Evolutionary conservation across 2,329 filamentous ascomycete genomes (phyloP).

Genomic region (Penicillium sp.): DNA sequence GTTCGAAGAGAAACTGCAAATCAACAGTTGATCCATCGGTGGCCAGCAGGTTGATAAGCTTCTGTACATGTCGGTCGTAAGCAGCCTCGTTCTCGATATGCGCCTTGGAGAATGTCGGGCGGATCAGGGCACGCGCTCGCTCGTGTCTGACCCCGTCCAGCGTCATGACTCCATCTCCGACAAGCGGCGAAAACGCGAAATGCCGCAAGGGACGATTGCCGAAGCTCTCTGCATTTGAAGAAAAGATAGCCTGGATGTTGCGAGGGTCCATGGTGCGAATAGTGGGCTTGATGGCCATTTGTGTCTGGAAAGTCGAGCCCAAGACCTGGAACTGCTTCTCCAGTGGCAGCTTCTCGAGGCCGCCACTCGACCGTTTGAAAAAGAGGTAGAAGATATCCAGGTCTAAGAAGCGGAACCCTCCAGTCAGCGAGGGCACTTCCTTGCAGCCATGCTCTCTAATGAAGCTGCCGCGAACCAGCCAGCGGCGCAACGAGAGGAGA

Average conservation of each 20-base stretch:
- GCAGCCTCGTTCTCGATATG: constrained; percentile 53
- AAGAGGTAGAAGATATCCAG: too few species aligned
- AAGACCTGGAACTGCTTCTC: constrained; percentile 8
- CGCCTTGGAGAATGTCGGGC: constrained; percentile 78
- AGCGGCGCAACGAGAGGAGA: too few species aligned
- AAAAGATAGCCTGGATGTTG: constrained; percentile 81
- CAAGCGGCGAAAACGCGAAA: constrained; percentile 53
- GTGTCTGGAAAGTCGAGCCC: constrained; percentile 10
- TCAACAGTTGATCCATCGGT: constrained; percentile 60
- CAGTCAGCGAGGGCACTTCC: too few species aligned
- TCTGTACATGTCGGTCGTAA: constrained; percentile 58
- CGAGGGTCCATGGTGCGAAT: constrained; percentile 50
- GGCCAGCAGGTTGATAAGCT: constrained; percentile 60
- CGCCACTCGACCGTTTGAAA: neutral
- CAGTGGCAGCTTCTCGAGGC: constrained; percentile 4
- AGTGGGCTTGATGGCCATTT: constrained; percentile 7
- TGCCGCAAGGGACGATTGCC: constrained; percentile 48
- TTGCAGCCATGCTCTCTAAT: too few species aligned
- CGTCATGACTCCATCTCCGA: constrained; percentile 45
- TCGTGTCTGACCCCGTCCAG: constrained; percentile 54
- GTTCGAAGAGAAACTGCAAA: constrained; percentile 60
- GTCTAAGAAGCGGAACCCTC: too few species aligned
- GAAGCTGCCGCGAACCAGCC: too few species aligned
- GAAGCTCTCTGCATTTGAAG: constrained; percentile 78
- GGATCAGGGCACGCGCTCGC: constrained; percentile 69